Evolutionary conservation across 768 basidiomycete species (phyloP).

Genomic region (Lactarius indigo): DNA sequence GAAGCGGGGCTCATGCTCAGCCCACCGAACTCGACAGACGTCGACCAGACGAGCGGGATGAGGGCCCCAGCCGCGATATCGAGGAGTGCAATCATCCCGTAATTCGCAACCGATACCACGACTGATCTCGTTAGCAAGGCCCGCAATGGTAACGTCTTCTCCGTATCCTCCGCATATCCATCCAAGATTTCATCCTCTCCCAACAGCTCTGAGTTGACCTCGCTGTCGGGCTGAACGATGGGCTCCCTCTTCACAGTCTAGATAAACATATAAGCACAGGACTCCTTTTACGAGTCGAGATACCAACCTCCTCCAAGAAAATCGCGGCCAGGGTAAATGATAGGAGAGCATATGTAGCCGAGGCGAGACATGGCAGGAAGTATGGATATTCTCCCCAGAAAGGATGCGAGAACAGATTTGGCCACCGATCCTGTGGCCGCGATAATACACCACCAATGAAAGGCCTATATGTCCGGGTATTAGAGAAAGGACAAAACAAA

Average conservation of each 20-base stretch:
- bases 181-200: too few relatives aligned
- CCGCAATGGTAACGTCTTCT: too few relatives aligned
- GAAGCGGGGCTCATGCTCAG: conserved; percentile 35
- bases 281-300: background rate
- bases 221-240: too few relatives aligned
- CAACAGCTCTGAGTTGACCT: too few relatives aligned
- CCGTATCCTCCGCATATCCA: too few relatives aligned
- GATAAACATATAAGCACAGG: background rate
- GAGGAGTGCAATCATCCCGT: too few relatives aligned
- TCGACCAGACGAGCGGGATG: conserved; percentile 44
- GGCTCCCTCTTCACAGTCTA: too few relatives aligned
- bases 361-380: conserved; percentile 27
- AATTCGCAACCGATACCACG: too few relatives aligned
- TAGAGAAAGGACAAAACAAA: background rate
- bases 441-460: conserved; percentile 27
- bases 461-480: conserved; percentile 26
- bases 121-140: too few relatives aligned
- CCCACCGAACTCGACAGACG: conserved; percentile 25
- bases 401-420: conserved; percentile 18
- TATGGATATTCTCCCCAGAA: conserved; percentile 30
- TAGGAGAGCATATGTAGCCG: background rate
- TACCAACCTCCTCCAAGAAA: conserved; percentile 14
- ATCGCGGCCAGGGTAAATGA: background rate
- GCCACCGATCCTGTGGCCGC: conserved; percentile 27
- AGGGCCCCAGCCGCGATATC: conserved; percentile 23